Percentiles rank a stretch among this genome's conserved stretches.
phyloP scores from a whole-genome alignment of 805 yeast species.

The Cyberlindnera euphorbiae region DNA sequence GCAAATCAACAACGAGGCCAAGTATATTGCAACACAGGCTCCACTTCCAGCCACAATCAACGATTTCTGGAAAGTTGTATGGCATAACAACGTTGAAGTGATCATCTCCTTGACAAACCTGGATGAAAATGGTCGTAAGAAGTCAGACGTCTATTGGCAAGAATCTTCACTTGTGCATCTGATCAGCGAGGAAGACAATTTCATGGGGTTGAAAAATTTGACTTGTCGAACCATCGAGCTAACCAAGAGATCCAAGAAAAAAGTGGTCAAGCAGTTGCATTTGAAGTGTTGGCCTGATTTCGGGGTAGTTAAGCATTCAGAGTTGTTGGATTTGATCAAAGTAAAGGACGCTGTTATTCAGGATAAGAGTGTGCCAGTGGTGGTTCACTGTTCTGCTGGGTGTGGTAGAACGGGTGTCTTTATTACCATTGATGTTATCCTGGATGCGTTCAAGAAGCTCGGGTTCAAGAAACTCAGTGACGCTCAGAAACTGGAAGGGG shows the following conservation, averaged over 20 bases:
- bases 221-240: slow-evolving; percentile 27
- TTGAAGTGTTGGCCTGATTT: slow-evolving; percentile 82
- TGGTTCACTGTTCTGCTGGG: slow-evolving; percentile 96
- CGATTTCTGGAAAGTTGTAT: slow-evolving; percentile 86
- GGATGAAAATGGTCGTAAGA: slow-evolving; percentile 65
- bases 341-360: slow-evolving; percentile 27
- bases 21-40: slow-evolving; percentile 86
- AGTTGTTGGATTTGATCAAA: slow-evolving; percentile 27
- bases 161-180: slow-evolving; percentile 40
- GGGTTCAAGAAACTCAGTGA: neutral
- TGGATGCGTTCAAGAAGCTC: slow-evolving; percentile 14
- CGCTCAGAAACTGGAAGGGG: neutral
- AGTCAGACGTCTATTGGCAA: slow-evolving; percentile 84
- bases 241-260: slow-evolving; percentile 20
- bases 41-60: slow-evolving; percentile 73
- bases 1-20: slow-evolving; percentile 31
- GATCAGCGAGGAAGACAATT: slow-evolving; percentile 26
- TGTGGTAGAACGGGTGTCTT: slow-evolving; percentile 95
- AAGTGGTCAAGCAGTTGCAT: slow-evolving; percentile 66
- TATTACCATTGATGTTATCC: slow-evolving; percentile 52
- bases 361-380: slow-evolving; percentile 40
- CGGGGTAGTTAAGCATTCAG: slow-evolving; percentile 47
- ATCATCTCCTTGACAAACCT: slow-evolving; percentile 75
- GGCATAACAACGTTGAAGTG: slow-evolving; percentile 58
- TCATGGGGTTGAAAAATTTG: slow-evolving; percentile 28